These are phyloP conservation scores for Brassica rapa DNA, from an alignment of 345 rosid genomes.

Conservation along the genomic window DNA sequence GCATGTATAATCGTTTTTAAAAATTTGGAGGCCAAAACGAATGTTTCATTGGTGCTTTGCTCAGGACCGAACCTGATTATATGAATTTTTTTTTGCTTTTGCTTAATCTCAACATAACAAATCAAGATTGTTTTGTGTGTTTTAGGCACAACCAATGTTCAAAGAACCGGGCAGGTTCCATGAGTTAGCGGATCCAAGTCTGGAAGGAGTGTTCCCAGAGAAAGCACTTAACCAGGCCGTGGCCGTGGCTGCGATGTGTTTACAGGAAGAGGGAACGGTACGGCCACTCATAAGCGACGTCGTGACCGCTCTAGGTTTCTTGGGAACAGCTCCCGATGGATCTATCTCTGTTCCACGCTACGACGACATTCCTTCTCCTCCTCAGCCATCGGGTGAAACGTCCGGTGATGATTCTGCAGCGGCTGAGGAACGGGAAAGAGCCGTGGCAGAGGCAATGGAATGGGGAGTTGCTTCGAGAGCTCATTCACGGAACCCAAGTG, in stretches of 20 bases:
- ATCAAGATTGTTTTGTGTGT: neutral
- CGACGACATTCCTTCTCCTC: conserved; percentile 32
- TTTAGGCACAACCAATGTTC: conserved; percentile 75
- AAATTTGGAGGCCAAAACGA: neutral
- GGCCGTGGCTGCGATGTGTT: conserved; percentile 87
- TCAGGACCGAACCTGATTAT: neutral
- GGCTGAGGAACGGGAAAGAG: conserved; percentile 49
- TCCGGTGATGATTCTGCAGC: conserved; percentile 19
- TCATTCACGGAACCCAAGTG: conserved; percentile 29
- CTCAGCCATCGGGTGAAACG: conserved; percentile 3
- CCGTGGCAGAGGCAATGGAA: conserved; percentile 70
- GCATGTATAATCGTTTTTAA: neutral
- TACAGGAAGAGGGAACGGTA: conserved; percentile 68
- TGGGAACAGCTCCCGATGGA: conserved; percentile 47
- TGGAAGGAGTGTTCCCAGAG: conserved; percentile 55
- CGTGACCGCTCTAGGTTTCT: conserved; percentile 71
- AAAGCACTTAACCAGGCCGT: conserved; percentile 74
- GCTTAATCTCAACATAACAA: neutral
- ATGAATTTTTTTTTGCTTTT: neutral
- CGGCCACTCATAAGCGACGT: conserved; percentile 83
- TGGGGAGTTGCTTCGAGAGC: conserved; percentile 60
- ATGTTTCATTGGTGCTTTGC: neutral
- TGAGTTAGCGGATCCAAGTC: conserved; percentile 73
- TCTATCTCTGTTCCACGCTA: conserved; percentile 36
- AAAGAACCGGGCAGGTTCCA: conserved; percentile 60